These are phyloP conservation scores for Flammula alnicola DNA, from an alignment of 1,284 basidiomycete genomes.

Conservation along the genomic window DNA sequence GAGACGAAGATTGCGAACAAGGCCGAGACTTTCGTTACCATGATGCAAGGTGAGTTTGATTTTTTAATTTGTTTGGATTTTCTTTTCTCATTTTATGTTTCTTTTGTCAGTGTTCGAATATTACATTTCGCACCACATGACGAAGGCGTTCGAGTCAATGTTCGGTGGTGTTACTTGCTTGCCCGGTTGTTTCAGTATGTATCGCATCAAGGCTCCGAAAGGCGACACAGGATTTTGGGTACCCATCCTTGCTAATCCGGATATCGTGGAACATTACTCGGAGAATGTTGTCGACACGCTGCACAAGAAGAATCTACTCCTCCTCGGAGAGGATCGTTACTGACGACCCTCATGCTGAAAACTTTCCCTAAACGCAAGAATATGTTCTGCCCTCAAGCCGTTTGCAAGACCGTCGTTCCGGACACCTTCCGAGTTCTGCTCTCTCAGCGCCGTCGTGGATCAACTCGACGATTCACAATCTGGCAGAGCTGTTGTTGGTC, in stretches of 20 bases:
- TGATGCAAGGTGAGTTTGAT: conserved; percentile 86
- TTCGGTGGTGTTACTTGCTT: conserved; percentile 99
- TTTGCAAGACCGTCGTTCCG: conserved; percentile 97
- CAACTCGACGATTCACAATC: conserved; percentile 98
- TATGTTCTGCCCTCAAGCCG: conserved; percentile 97
- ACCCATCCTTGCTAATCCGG: conserved; percentile 95
- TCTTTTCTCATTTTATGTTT: conserved; percentile 15
- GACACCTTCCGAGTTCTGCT: conserved; percentile 94
- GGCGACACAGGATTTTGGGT: conserved; percentile 96
- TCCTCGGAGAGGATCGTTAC: conserved; percentile 99
- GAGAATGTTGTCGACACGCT: conserved; percentile 97
- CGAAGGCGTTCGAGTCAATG: conserved; percentile 99
- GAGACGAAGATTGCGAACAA: conserved; percentile 99
- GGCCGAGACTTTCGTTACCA: conserved; percentile 95
- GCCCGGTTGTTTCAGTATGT: conserved; percentile 99
- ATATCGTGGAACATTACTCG: conserved; percentile 97
- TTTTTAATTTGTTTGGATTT: conserved; percentile 11
- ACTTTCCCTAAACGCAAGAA: conserved; percentile 99
- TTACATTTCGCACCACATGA: conserved; percentile 99
- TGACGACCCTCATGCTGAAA: conserved; percentile 95
- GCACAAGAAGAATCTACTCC: conserved; percentile 98
- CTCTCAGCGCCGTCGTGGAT: conserved; percentile 99
- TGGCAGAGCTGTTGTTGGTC: conserved; percentile 92
- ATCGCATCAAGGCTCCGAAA: conserved; percentile 97
- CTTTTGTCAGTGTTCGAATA: conserved; percentile 88